Conservation (phyloP, 805 yeast species). For the Saccharomycopsis sp. region DNA sequence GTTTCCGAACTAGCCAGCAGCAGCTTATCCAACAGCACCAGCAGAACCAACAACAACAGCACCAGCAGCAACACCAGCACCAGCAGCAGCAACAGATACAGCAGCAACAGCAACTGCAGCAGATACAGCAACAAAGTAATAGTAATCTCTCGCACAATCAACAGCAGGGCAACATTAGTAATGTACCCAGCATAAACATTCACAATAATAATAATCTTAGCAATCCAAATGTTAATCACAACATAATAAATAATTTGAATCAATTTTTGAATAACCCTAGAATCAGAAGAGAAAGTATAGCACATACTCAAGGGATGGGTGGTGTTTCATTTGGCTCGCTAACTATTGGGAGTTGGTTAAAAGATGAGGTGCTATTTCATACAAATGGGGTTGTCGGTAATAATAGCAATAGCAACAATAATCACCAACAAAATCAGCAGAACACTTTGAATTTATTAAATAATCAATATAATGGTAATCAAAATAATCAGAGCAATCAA, state of each 20-base stretch:
- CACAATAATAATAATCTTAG: slow-evolving; percentile 3
- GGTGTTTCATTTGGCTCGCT: slow-evolving; percentile 97
- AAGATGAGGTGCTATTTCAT: slow-evolving; percentile 79
- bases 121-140: not conserved
- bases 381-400: slow-evolving; percentile 18
- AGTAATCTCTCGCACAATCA: not conserved
- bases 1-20: slow-evolving; percentile 3
- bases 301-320: slow-evolving; percentile 97
- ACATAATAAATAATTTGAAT: slow-evolving; percentile 19
- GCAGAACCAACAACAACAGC: slow-evolving; percentile 1
- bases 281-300: slow-evolving; percentile 82
- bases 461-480: slow-evolving; percentile 1
- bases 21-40: not conserved
- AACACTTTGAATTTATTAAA: not conserved
- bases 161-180: slow-evolving; percentile 1
- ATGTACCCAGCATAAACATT: slow-evolving; percentile 20
- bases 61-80: slow-evolving; percentile 1
- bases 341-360: slow-evolving; percentile 91
- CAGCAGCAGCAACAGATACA: not conserved
- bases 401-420: slow-evolving; percentile 16
- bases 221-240: slow-evolving; percentile 14
- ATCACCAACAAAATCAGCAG: slow-evolving; percentile 2
- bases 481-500: not conserved
- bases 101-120: not conserved
- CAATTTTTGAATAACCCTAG: slow-evolving; percentile 29